Evolutionary conservation across 352 stramenopile species (phyloP), one percentile per base, ranked within the genome.

Genomic region (Pythium aquatile): DNA sequence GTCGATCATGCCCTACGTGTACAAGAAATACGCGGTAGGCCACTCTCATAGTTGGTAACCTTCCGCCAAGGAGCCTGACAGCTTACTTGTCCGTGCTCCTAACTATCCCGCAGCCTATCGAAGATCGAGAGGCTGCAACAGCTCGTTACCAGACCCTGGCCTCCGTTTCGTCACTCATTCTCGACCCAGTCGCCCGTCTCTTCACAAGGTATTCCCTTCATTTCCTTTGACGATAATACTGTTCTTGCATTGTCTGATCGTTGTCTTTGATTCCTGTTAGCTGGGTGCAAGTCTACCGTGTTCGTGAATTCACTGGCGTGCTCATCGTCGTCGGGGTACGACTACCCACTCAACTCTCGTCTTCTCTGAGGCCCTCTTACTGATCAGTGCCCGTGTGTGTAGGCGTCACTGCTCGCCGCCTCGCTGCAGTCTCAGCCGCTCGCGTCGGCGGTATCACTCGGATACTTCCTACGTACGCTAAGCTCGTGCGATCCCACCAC

Each of bases 1-100:
- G 8, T 90, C 80, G 9, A 71, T 86, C n/a, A 86, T 90, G 80
- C 76, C 82, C 1, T 91, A 84, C 55, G 77, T 88, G 26, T 88
- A 87, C 72, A 82, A 78, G 55, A 88, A 87, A 39, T 91, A 83
- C 49, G 70, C 79, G 65, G 82, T 91, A 68, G 42, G 75, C 62
- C 8, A 20, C 39, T 3, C 11, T 3, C 39, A 47, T 47, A 24
- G 20, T 24, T 24, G 20, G 20, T 24, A 24, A 24, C 20, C 20
- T 24, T 24, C 20, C 20, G 20, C 39, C 10, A 20, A 2, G 39
- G 39, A 20, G 16, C 16, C 39, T 20, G 10, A 17, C 10, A 2
- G 10, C 16, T 48, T 6, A 9, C 42, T 28, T 14, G 16, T 5
- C 3, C 16, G 4, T 24, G 16, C 16, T 26, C 13, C 17, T 47